Evolutionary conservation across 495 filamentous ascomycete species (phyloP).

Genomic region (Talaromyces wortmannii): DNA sequence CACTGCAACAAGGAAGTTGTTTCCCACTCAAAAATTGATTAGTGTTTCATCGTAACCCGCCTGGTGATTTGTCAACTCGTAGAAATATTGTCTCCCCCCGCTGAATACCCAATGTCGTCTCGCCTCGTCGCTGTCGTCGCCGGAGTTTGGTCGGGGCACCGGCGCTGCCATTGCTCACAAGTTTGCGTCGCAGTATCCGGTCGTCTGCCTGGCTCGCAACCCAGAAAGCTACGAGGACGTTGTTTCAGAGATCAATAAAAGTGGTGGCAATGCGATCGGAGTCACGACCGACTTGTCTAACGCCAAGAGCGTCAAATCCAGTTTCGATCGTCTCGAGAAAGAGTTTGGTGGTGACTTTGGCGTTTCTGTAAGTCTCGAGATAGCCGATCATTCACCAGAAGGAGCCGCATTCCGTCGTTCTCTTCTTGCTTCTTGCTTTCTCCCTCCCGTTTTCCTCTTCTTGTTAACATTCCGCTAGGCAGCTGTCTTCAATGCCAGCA

Average conservation of each 20-base stretch:
- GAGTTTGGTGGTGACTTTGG: conserved; percentile 11
- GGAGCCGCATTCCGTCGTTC: too few species aligned
- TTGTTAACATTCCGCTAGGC: conserved; percentile 9
- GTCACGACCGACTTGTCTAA: conserved; percentile 44
- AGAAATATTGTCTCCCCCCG: too few species aligned
- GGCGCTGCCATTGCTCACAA: conserved; percentile 40
- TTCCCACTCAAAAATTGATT: too few species aligned
- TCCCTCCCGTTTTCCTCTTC: too few species aligned
- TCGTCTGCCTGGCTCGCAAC: conserved; percentile 59
- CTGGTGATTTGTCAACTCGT: too few species aligned
- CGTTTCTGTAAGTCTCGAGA: too few species aligned
- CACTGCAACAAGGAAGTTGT: too few species aligned
- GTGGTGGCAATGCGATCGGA: conserved; percentile 58
- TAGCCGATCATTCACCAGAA: too few species aligned
- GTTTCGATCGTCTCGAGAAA: neutral
- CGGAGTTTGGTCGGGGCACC: conserved; percentile 56
- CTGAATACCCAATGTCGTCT: too few species aligned
- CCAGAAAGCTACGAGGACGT: conserved; percentile 48
- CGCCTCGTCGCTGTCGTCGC: conserved; percentile 43
- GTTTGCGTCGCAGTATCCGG: conserved; percentile 58
- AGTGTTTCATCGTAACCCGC: too few species aligned
- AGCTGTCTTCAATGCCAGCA: conserved; percentile 64
- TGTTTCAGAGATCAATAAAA: conserved; percentile 52
- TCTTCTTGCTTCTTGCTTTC: too few species aligned
- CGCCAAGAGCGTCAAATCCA: conserved; percentile 15